A percentile compares a stretch with the other conserved stretches of the same genome.
These are phyloP conservation scores for Elongisporangium anandrum DNA, from an alignment of 352 stramenopile genomes.

Conservation along the genomic window DNA sequence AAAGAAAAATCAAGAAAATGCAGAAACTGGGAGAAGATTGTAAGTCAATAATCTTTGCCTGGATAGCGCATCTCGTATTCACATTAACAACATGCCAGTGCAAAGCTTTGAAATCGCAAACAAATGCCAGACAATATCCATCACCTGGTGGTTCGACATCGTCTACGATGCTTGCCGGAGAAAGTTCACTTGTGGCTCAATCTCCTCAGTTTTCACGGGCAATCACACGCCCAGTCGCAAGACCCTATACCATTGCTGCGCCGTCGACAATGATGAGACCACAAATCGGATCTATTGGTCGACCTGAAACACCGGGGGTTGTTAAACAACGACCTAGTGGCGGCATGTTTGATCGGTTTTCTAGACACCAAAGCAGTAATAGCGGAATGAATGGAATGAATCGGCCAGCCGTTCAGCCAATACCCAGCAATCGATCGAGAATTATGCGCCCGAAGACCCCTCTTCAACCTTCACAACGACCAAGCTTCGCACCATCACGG, in stretches of 20 bases:
- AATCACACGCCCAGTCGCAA: slow-evolving; percentile 31
- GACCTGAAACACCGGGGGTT: slow-evolving; percentile 28
- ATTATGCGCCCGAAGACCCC: slow-evolving; percentile 71
- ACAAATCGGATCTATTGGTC: neutral
- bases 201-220: slow-evolving; percentile 43
- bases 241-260: slow-evolving; percentile 17
- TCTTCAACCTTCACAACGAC: slow-evolving; percentile 54
- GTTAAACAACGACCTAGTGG: slow-evolving; percentile 41
- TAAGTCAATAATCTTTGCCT: slow-evolving; percentile 8
- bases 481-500: slow-evolving; percentile 54
- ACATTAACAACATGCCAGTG: slow-evolving; percentile 27
- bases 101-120: slow-evolving; percentile 63
- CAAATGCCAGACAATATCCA: slow-evolving; percentile 42
- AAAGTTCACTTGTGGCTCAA: slow-evolving; percentile 24
- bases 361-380: slow-evolving; percentile 51
- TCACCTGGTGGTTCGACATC: slow-evolving; percentile 45
- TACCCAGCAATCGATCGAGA: slow-evolving; percentile 36
- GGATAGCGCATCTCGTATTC: neutral
- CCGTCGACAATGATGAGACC: slow-evolving; percentile 21
- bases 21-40: slow-evolving; percentile 88
- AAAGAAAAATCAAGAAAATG: slow-evolving; percentile 86
- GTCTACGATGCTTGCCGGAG: slow-evolving; percentile 31
- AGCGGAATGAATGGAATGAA: slow-evolving; percentile 13
- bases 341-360: slow-evolving; percentile 63
- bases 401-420: slow-evolving; percentile 31